A percentile compares a stretch with the other conserved stretches of the same genome.
These are phyloP conservation scores for Saccharomycopsis malanga DNA, from an alignment of 805 yeast species.

Conservation along the genomic window DNA sequence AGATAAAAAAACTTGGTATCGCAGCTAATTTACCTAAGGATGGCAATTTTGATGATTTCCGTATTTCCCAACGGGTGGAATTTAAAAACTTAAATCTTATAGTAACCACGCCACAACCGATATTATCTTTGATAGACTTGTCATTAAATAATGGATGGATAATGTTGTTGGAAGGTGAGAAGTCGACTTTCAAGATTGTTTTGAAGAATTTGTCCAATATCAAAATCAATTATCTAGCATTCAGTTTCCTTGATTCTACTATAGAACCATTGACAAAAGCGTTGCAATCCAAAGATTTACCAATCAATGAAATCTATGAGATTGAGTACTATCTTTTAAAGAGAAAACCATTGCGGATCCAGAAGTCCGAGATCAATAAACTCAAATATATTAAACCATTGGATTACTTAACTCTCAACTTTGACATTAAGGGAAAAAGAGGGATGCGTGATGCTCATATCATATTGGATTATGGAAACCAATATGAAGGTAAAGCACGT, in stretches of 20 bases:
- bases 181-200: conserved; percentile 39
- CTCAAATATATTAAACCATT: conserved; percentile 28
- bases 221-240: conserved; percentile 47
- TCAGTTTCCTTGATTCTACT: conserved; percentile 68
- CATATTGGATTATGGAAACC: conserved; percentile 56
- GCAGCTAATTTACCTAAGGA: conserved; percentile 18
- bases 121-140: conserved; percentile 43
- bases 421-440: conserved; percentile 63
- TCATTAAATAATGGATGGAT: conserved; percentile 58
- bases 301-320: conserved; percentile 64
- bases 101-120: conserved; percentile 51
- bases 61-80: conserved; percentile 22
- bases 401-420: conserved; percentile 39
- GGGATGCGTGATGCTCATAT: conserved; percentile 63
- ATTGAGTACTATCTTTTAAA: conserved; percentile 60
- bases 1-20: conserved; percentile 27
- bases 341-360: conserved; percentile 49
- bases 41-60: conserved; percentile 10
- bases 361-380: conserved; percentile 23
- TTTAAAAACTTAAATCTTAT: conserved; percentile 28
- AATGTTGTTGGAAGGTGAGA: conserved; percentile 77
- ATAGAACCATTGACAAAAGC: conserved; percentile 55
- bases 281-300: conserved; percentile 39
- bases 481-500: conserved; percentile 24
- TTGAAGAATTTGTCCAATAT: conserved; percentile 55